Evolutionary conservation across 2,329 filamentous ascomycete genomes (phyloP), one percentile per base, ranked within the genome.

Genomic region (Parafenestella ontariensis): DNA sequence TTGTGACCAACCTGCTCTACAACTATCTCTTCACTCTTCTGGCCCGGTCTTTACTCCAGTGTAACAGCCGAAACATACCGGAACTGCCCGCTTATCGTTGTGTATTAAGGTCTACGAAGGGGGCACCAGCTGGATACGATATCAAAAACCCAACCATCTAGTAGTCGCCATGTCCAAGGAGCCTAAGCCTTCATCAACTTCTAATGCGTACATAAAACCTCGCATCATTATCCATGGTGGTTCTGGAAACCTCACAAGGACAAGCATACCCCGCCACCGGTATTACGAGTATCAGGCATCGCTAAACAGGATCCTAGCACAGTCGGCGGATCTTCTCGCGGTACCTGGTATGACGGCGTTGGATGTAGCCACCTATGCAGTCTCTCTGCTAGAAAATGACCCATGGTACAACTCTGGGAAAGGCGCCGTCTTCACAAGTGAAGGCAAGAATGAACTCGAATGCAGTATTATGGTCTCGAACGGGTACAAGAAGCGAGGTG

Each of bases 371-470:
- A 88, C 89, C 1, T 85, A 88, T 72, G 92, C 92, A 40, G 91
- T 96, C 10, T 79, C 81, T 1, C 82, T 88, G 23, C 84, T 96
- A 15, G 92, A 96, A 77, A 82, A 96, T 69, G 86, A 92, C 68
- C 83, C 88, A 1, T 84, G 96, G 4, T 96, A 95, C 83, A 96
- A 96, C 78, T 87, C 87, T 52, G 92, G 87, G 7, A 88, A 87
- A 66, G 93, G 93, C 48, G 90, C 92, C 46, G 92, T 96, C 18
- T 96, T 96, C 75, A 96, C 91, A 0, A 86, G 88, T 46, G 87
- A 89, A 61, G 93, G 92, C 17, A 84, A 87, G 58, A 92, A 93
- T 72, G 90, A 96, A 78, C 87, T 96, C 57, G 92, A 96, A 77
- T 90, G 91, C 1, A 90, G 87, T 8, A 85, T 96, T 46, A 96